Conservation (phyloP, 1,139 yeast genomes). For the Geotrichum histeridarum region DNA sequence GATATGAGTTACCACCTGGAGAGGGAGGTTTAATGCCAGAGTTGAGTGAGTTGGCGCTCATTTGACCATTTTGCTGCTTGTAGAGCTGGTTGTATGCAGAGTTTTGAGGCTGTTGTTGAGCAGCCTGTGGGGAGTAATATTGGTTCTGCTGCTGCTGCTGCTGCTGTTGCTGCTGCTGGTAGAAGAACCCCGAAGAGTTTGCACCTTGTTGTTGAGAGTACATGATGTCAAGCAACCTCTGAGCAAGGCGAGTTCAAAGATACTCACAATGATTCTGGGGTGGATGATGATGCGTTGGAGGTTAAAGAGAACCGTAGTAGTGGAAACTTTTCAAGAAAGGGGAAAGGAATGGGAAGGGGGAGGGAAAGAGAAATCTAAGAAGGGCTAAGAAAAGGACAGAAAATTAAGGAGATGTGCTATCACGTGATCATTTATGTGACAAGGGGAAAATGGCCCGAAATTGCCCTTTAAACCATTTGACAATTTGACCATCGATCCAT, state of each 20-base stretch:
- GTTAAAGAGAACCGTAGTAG: not conserved
- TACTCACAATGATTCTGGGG: not conserved
- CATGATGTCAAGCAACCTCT: slow-evolving; percentile 1
- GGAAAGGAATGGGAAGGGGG: not conserved
- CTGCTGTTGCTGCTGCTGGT: slow-evolving; percentile 24
- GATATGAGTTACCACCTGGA: slow-evolving; percentile 1
- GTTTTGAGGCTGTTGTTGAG: slow-evolving; percentile 10
- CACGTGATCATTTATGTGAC: not conserved
- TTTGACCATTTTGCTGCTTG: slow-evolving; percentile 6
- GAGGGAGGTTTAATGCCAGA: not conserved
- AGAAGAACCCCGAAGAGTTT: slow-evolving; percentile 28
- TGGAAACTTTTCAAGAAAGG: not conserved
- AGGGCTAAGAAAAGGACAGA: not conserved
- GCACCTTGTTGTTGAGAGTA: slow-evolving; percentile 19
- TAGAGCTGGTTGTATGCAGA: slow-evolving; percentile 14
- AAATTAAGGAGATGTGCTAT: not conserved
- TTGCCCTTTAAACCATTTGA: too few relatives aligned
- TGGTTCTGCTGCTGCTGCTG: slow-evolving; percentile 19
- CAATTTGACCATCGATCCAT: too few relatives aligned
- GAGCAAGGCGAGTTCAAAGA: not conserved
- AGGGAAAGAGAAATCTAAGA: not conserved
- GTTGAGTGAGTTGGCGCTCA: slow-evolving; percentile 2
- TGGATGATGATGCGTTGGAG: not conserved
- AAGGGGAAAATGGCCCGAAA: too few relatives aligned
- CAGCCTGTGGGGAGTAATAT: slow-evolving; percentile 14